Evolutionary conservation across 179 eudicot genomes (phyloP), one percentile per base, ranked within the genome.

Genomic region (Drosera spatulata): DNA sequence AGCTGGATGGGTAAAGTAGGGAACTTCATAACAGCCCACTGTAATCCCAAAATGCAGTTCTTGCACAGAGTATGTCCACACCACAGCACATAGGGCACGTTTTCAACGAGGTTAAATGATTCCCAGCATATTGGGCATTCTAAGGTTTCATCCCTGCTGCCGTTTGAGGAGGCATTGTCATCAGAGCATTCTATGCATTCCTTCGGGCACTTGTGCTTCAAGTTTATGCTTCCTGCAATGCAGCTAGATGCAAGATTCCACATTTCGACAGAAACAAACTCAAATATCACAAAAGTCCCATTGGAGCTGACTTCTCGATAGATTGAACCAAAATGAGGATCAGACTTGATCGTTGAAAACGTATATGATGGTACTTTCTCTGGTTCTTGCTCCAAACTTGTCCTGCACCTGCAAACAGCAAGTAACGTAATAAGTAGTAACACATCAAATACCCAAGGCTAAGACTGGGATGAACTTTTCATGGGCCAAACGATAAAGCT

Each of bases 61-160:
- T 79, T 82, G 66, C 87, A 82, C 15, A 82, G 78, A 39, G 87
- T 77, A 58, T 82, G 87, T 54, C 87, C 87, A 68, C 87, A 82
- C 84, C 80, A 82, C 54, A 82, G 62, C 50, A 79, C 79, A 49
- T 79, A 82, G 7, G 86, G 86, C 54, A 82, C 86, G 66, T 82
- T 82, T 64, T 82, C 86, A 4, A 82, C 86, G 12, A 82, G 73
- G 65, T 82, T 79, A 64, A 82, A 82, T n/a, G 83, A 79, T 56
- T 82, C 86, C 71, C 80, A 82, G 74, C 86, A 82, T 52, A 82
- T 79, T 37, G 81, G 82, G 69, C 87, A 82, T 65, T 82, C 87
- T 44, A 82, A 62, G 22, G 80, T 78, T 67, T 79, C 86, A 56
- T 76, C 83, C 54, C 79, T 60, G 60, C 73, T 72, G 51, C 58